phyloP scores from a whole-genome alignment of 257 asterid genomes.

The Solanum megistacrolobum region DNA sequence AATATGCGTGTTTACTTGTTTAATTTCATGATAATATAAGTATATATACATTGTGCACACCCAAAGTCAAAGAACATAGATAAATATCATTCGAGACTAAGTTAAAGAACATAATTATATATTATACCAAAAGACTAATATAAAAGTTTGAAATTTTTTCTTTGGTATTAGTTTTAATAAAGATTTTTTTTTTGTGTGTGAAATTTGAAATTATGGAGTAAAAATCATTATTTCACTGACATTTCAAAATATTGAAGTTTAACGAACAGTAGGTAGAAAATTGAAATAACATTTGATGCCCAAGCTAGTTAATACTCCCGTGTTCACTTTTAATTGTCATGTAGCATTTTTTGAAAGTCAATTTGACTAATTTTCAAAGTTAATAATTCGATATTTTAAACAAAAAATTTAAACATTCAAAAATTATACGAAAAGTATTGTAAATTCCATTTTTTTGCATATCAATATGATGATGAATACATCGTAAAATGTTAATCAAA shows the following conservation, averaged over 20 bases:
- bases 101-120: background rate
- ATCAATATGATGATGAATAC: no score
- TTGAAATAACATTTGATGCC: background rate
- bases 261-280: background rate
- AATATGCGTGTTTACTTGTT: background rate
- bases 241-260: background rate
- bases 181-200: background rate
- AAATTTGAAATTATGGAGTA: background rate
- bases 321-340: no score
- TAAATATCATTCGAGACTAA: background rate
- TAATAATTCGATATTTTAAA: no score
- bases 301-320: background rate
- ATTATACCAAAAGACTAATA: background rate
- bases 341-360: no score
- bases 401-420: no score
- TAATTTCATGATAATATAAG: background rate
- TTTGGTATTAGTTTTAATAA: background rate
- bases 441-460: no score
- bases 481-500: no score
- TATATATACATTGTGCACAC: background rate
- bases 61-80: no score
- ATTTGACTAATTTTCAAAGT: no score
- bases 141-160: background rate
- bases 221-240: background rate
- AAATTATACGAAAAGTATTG: no score